Percentiles rank a stretch among this genome's conserved stretches.
Conservation (phyloP, 164 flowering plant genomes). For the Warburgia ugandensis region DNA sequence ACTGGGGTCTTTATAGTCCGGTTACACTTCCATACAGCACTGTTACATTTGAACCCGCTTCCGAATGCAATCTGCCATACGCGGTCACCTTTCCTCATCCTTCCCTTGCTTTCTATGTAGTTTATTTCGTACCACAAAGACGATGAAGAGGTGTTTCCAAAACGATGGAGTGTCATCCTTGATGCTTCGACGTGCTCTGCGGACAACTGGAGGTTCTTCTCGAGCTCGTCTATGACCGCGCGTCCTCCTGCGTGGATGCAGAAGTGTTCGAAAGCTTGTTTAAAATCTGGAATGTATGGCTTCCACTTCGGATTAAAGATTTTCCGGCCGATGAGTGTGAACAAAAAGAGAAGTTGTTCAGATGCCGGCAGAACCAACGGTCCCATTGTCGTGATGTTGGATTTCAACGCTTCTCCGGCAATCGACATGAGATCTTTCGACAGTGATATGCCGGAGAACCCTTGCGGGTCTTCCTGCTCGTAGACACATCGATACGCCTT, state of each 20-base stretch:
- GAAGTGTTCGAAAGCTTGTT: slow-evolving; percentile 65
- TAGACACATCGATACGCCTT: slow-evolving; percentile 15
- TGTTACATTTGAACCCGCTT: slow-evolving; percentile 65
- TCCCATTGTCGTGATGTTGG: slow-evolving; percentile 37
- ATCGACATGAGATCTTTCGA: slow-evolving; percentile 38
- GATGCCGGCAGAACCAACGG: slow-evolving; percentile 35
- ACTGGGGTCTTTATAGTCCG: slow-evolving; percentile 24
- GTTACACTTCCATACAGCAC: slow-evolving; percentile 71
- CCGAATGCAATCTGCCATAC: slow-evolving; percentile 71
- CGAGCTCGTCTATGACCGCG: slow-evolving; percentile 61
- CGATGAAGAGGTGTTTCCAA: slow-evolving; percentile 62
- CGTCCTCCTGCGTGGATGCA: slow-evolving; percentile 74
- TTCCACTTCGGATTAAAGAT: slow-evolving; percentile 49
- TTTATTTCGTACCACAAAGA: slow-evolving; percentile 56
- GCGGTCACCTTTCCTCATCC: slow-evolving; percentile 55
- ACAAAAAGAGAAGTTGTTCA: slow-evolving; percentile 32
- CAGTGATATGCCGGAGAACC: slow-evolving; percentile 22
- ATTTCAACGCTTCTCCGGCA: slow-evolving; percentile 36
- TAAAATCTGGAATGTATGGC: slow-evolving; percentile 62
- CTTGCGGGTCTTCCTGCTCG: slow-evolving; percentile 11
- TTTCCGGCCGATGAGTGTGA: slow-evolving; percentile 34
- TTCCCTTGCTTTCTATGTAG: slow-evolving; percentile 56
- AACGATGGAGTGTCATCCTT: slow-evolving; percentile 56
- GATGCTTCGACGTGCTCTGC: slow-evolving; percentile 60
- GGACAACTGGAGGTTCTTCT: slow-evolving; percentile 47